Conservation (phyloP, 83 land plant species). For the Larix sibirica region DNA sequence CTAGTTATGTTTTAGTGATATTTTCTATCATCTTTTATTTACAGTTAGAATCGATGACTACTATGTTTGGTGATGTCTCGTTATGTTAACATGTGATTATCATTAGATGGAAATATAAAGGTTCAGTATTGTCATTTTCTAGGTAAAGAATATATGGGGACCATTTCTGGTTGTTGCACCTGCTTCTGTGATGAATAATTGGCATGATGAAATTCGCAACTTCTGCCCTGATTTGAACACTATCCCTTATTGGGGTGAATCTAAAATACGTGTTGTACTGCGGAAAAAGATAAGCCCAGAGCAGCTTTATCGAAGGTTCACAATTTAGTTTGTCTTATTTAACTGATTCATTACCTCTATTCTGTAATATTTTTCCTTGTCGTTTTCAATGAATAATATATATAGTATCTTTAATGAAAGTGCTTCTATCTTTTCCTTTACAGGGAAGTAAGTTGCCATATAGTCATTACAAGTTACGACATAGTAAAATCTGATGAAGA, state of each 20-base stretch:
- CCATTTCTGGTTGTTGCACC: constrained; percentile 99
- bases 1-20: not conserved
- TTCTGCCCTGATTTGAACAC: constrained; percentile 96
- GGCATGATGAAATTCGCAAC: constrained; percentile 95
- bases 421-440: not conserved
- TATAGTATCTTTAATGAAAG: too few relatives aligned
- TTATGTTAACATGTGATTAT: constrained; percentile 2
- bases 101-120: too few relatives aligned
- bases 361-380: too few relatives aligned
- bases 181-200: constrained; percentile 94
- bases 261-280: constrained; percentile 68
- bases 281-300: constrained; percentile 92
- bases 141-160: constrained; percentile 99
- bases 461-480: constrained; percentile 96
- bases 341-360: too few relatives aligned
- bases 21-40: not conserved
- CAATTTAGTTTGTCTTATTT: too few relatives aligned
- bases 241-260: constrained; percentile 92
- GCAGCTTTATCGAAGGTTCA: constrained; percentile 9
- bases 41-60: too few relatives aligned
- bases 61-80: too few relatives aligned
- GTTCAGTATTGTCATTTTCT: not conserved
- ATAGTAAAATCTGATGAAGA: constrained; percentile 88
- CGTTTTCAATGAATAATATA: too few relatives aligned
- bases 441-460: constrained; percentile 93